A percentile compares a stretch with the other conserved stretches of the same genome.
Evolutionary conservation across 805 yeast species (phyloP).

Genomic region (Lipomyces sp.): DNA sequence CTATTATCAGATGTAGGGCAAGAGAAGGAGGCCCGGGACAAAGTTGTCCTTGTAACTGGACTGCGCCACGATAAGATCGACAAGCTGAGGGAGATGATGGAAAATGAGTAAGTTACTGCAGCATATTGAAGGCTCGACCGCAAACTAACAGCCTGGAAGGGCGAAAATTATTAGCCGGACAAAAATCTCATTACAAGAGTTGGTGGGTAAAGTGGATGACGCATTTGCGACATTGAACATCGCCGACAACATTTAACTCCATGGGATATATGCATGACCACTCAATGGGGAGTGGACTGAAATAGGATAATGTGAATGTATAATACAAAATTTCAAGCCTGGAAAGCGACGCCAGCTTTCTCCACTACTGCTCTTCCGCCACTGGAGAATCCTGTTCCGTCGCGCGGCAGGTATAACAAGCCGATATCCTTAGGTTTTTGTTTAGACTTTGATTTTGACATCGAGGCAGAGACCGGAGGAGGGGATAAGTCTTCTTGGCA

Average conservation of each 20-base stretch:
- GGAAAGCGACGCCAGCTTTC: slow-evolving; percentile 28
- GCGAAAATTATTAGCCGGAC: slow-evolving; percentile 13
- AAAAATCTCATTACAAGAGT: slow-evolving; percentile 4
- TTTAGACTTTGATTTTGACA: slow-evolving; percentile 1
- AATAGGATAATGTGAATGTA: not conserved
- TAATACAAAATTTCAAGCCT: slow-evolving; percentile 13
- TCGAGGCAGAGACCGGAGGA: not conserved
- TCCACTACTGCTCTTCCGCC: slow-evolving; percentile 27
- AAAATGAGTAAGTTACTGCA: slow-evolving; percentile 18
- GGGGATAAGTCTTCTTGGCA: slow-evolving; percentile 21
- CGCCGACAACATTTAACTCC: not conserved
- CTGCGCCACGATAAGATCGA: slow-evolving; percentile 8
- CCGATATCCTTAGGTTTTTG: slow-evolving; percentile 7
- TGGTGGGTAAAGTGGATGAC: slow-evolving; percentile 2
- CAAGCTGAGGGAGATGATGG: slow-evolving; percentile 14
- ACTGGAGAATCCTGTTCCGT: slow-evolving; percentile 29
- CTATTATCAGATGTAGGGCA: slow-evolving; percentile 4
- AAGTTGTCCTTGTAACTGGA: too few species aligned
- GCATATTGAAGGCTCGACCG: too few species aligned
- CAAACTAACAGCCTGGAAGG: not conserved
- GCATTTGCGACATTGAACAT: slow-evolving; percentile 4
- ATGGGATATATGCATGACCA: too few species aligned
- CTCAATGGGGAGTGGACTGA: too few species aligned
- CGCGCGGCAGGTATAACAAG: slow-evolving; percentile 19
- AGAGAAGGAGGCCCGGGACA: too few species aligned